These are phyloP conservation scores for Guadua angustifolia DNA, from an alignment of 176 grass and related monocot species.

Conservation along the genomic window DNA sequence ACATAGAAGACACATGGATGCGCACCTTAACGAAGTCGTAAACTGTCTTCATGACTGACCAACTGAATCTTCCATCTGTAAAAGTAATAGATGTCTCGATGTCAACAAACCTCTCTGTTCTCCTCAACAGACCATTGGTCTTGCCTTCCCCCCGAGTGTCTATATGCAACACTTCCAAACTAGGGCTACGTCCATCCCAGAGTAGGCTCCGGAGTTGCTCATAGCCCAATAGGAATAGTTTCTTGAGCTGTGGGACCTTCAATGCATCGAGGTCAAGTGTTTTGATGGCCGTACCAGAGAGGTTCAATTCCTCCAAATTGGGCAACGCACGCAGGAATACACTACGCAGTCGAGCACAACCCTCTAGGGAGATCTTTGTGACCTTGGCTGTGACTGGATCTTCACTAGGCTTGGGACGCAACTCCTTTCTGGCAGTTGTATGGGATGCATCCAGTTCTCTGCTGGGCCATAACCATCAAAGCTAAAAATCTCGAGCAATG, in stretches of 20 bases:
- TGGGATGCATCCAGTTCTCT: no score
- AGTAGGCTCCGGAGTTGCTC: background rate
- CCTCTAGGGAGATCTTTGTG: background rate
- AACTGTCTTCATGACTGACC: background rate
- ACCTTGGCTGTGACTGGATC: background rate
- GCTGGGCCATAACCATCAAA: no score
- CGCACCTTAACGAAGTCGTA: no score
- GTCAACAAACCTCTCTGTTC: background rate
- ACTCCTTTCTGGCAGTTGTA: background rate
- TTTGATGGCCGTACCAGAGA: no score
- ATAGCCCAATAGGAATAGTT: background rate
- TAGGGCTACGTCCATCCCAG: background rate
- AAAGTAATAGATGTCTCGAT: background rate
- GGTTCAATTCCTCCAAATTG: background rate
- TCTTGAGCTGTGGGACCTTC: background rate
- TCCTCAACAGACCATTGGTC: background rate
- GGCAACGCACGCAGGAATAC: background rate
- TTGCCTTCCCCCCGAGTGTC: background rate
- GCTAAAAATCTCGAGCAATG: no score
- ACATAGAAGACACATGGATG: no score
- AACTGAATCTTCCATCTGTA: slow-evolving; percentile 11
- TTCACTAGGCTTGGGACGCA: background rate
- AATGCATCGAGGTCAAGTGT: background rate
- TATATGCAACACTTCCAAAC: background rate
- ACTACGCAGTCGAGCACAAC: background rate